A percentile compares a stretch with the other conserved stretches of the same genome.
These are phyloP conservation scores for Yamadazyma takamatsuzukensis DNA, from an alignment of 805 yeast genomes.

Conservation along the genomic window DNA sequence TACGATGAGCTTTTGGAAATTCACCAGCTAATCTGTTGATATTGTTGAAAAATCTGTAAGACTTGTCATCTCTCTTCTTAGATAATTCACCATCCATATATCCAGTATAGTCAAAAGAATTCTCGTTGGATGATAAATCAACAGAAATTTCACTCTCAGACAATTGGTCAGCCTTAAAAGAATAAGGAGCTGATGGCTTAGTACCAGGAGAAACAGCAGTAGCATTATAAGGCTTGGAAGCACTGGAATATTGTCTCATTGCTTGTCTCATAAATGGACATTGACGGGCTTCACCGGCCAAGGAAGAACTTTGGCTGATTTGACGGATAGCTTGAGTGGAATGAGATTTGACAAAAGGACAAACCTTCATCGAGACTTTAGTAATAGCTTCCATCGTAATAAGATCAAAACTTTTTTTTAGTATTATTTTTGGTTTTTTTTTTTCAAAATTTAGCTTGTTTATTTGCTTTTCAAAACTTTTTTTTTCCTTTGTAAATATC, in stretches of 20 bases:
- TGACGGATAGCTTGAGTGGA: conserved; percentile 58
- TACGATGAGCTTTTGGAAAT: conserved; percentile 89
- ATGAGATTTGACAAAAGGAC: conserved; percentile 76
- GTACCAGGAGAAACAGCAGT: conserved; percentile 33
- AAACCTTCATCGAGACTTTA: conserved; percentile 69
- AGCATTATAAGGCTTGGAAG: conserved; percentile 44
- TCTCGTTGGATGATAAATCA: conserved; percentile 43
- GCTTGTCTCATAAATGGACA: conserved; percentile 95
- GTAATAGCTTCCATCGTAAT: conserved; percentile 70
- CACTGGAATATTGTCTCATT: conserved; percentile 48
- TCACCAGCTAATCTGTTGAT: conserved; percentile 93
- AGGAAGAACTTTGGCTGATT: conserved; percentile 42
- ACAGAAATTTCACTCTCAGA: conserved; percentile 13
- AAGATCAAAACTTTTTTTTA: no score
- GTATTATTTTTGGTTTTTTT: background rate
- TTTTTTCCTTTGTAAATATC: no score
- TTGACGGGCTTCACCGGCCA: conserved; percentile 57
- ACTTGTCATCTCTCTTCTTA: conserved; percentile 79
- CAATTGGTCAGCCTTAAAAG: conserved; percentile 27
- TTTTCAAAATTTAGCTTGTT: no score
- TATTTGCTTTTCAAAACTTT: no score
- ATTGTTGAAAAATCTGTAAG: conserved; percentile 95
- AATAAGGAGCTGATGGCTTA: conserved; percentile 30
- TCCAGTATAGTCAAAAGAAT: conserved; percentile 67
- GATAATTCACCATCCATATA: conserved; percentile 62